Evolutionary conservation across 2,329 filamentous ascomycete genomes (phyloP).

Genomic region (Xenoacremonium recifei): DNA sequence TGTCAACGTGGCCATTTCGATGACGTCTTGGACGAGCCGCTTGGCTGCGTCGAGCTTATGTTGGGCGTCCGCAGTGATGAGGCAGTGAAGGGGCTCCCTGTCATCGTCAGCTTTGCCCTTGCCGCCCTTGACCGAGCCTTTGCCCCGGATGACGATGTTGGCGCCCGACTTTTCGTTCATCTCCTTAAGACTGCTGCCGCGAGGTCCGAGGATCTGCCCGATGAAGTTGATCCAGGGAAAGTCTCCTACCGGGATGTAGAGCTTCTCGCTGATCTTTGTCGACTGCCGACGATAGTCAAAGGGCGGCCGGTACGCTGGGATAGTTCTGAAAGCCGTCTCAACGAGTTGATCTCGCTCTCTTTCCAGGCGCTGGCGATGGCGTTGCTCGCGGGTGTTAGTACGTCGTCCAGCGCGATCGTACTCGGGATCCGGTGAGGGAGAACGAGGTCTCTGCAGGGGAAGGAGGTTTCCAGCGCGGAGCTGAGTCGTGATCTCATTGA

Average conservation of each 20-base stretch:
- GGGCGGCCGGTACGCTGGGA: constrained; percentile 50
- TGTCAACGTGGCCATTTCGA: constrained; percentile 36
- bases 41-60: constrained; percentile 76
- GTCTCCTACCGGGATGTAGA: constrained; percentile 81
- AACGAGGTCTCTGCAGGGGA: not conserved
- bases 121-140: constrained; percentile 81
- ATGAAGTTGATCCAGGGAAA: constrained; percentile 89
- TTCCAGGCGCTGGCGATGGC: constrained; percentile 1
- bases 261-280: constrained; percentile 74
- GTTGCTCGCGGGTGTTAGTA: constrained; percentile 3
- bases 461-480: constrained; percentile 1
- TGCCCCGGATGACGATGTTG: constrained; percentile 79
- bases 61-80: constrained; percentile 80
- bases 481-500: not conserved
- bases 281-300: constrained; percentile 74
- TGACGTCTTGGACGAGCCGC: constrained; percentile 72
- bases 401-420: constrained; percentile 5
- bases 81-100: constrained; percentile 75
- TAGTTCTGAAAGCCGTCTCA: not conserved
- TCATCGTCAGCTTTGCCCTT: constrained; percentile 66
- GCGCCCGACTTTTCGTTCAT: constrained; percentile 76
- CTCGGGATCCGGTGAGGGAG: not conserved
- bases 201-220: constrained; percentile 80
- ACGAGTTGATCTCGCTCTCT: not conserved
- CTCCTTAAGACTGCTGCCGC: constrained; percentile 78